These are phyloP conservation scores for Clonostachys chloroleuca DNA, from an alignment of 2,329 filamentous ascomycete species.

Conservation along the genomic window DNA sequence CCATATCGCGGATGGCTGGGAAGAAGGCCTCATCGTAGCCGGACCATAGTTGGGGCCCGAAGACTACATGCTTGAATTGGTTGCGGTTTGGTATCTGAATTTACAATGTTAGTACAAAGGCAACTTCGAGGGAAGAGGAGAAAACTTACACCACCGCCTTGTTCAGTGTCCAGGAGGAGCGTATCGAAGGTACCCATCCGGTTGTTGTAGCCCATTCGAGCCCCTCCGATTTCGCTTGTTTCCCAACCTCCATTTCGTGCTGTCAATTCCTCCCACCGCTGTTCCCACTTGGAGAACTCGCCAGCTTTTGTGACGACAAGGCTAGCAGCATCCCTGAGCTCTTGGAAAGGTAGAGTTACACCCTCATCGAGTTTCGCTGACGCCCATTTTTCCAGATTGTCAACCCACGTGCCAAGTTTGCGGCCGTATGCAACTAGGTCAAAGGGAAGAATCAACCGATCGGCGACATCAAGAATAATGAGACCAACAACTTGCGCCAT, in stretches of 20 bases:
- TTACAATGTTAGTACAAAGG: not conserved
- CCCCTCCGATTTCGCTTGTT: conserved; percentile 58
- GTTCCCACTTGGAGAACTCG: conserved; percentile 72
- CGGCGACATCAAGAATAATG: conserved; percentile 79
- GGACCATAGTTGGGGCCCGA: conserved; percentile 77
- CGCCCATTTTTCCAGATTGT: conserved; percentile 63
- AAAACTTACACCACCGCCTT: conserved; percentile 67
- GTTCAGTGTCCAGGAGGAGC: conserved; percentile 71
- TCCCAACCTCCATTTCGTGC: conserved; percentile 73
- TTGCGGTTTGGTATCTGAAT: conserved; percentile 73
- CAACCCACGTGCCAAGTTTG: conserved; percentile 59
- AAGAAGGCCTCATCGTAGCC: conserved; percentile 25
- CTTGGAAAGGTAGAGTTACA: conserved; percentile 17
- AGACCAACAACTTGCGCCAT: conserved; percentile 78
- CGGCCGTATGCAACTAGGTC: conserved; percentile 72
- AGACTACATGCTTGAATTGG: conserved; percentile 92
- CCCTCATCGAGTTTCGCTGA: conserved; percentile 17
- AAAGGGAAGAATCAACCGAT: conserved; percentile 77
- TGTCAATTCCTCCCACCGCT: conserved; percentile 70
- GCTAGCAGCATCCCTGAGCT: conserved; percentile 50
- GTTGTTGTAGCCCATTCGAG: conserved; percentile 73
- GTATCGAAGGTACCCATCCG: conserved; percentile 80
- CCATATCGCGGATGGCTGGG: conserved; percentile 78
- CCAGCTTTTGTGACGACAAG: conserved; percentile 45
- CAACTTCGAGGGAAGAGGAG: not conserved